phyloP scores from a whole-genome alignment of 2,329 filamentous ascomycete genomes.

The Hyphodiscus sp. region DNA sequence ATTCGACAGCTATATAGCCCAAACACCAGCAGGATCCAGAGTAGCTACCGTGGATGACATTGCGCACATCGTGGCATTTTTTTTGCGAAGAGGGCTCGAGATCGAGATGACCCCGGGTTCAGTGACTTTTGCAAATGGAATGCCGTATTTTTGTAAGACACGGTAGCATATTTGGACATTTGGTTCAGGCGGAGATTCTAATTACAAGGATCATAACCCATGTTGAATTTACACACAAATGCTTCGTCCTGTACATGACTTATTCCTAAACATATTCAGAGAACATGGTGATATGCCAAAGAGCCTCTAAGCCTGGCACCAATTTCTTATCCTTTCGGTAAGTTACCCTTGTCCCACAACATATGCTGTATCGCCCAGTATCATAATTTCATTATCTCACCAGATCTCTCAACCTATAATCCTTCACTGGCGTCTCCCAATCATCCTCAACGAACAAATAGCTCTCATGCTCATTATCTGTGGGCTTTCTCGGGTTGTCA shows the following conservation, averaged over 20 bases:
- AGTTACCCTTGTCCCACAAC: no score
- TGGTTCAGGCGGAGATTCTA: no score
- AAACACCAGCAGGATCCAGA: background rate
- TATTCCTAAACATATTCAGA: no score
- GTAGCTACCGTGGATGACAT: conserved; percentile 2
- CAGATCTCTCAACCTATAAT: conserved; percentile 59
- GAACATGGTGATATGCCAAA: no score
- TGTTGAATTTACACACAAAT: no score
- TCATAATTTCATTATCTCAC: background rate
- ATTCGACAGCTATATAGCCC: background rate
- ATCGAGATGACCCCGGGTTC: background rate
- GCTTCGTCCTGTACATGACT: no score
- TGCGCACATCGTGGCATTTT: conserved; percentile 4
- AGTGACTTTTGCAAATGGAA: background rate
- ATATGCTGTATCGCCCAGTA: no score
- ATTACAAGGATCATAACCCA: no score
- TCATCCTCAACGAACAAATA: conserved; percentile 58
- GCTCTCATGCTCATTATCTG: conserved; percentile 48
- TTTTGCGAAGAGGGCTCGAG: background rate
- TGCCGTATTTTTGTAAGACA: background rate
- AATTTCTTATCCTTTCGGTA: no score
- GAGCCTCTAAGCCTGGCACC: no score
- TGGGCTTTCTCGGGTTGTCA: conserved; percentile 59
- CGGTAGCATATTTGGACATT: no score
- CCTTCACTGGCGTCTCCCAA: conserved; percentile 55